These are phyloP conservation scores for Trichoderma breve DNA, from an alignment of 2,329 filamentous ascomycete genomes.

Conservation along the genomic window DNA sequence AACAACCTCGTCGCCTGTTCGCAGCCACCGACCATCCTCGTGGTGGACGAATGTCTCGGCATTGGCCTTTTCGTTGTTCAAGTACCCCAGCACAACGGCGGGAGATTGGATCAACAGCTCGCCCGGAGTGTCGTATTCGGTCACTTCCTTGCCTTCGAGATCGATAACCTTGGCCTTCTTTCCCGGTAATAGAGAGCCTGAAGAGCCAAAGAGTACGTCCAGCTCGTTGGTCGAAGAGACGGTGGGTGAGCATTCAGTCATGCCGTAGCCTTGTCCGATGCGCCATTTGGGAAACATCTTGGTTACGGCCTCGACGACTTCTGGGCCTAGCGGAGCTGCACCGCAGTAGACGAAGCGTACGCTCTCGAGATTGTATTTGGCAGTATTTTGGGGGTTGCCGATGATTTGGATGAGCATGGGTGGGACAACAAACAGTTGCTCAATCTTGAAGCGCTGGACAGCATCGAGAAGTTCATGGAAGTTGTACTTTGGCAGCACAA, in stretches of 20 bases:
- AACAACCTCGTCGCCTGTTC: slow-evolving; percentile 81
- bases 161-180: slow-evolving; percentile 63
- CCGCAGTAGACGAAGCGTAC: slow-evolving; percentile 66
- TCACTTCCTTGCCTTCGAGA: slow-evolving; percentile 65
- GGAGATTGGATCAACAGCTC: slow-evolving; percentile 79
- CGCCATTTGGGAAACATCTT: slow-evolving; percentile 62
- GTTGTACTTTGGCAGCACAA: slow-evolving; percentile 76
- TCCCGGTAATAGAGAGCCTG: slow-evolving; percentile 64
- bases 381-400: slow-evolving; percentile 57
- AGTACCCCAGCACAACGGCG: slow-evolving; percentile 75
- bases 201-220: slow-evolving; percentile 68
- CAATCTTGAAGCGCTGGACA: slow-evolving; percentile 68
- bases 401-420: slow-evolving; percentile 75
- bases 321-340: slow-evolving; percentile 70
- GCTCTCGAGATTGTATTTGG: slow-evolving; percentile 68
- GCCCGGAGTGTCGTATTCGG: slow-evolving; percentile 67
- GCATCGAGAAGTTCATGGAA: slow-evolving; percentile 61
- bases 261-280: slow-evolving; percentile 71
- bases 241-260: slow-evolving; percentile 72
- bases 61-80: slow-evolving; percentile 82
- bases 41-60: slow-evolving; percentile 70
- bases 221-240: slow-evolving; percentile 54
- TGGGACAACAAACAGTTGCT: slow-evolving; percentile 67
- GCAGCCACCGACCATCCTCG: slow-evolving; percentile 71
- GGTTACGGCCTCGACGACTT: slow-evolving; percentile 62